Base-by-base conservation (phyloP, 345 rosid species). In the Chamaenerion angustifolium region DNA sequence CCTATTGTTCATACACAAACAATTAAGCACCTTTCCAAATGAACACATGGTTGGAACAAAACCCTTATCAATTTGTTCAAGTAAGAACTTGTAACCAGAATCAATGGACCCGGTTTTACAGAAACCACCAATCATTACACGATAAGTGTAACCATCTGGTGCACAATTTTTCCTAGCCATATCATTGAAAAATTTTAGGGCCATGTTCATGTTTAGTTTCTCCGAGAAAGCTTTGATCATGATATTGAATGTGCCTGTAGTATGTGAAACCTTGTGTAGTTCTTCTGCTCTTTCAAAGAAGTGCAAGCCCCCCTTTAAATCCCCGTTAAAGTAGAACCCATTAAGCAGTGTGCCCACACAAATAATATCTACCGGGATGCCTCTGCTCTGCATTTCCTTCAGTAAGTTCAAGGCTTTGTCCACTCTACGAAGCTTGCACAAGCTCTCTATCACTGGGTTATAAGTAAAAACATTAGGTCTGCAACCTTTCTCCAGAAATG, bases 381-480 rank as follows among this genome's bases (percentile, higher is more conserved):
- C 80, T 59, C 70, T 75, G 17, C 46, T 63, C 60, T 48, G 64
- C 56, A 87, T 73, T 54, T 82, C 92, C 55, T 65, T 61, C 1
- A 92, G 73, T 54, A 92, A 69, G 35, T 74, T 58, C 65, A 76
- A 31, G 50, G 93, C 98, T 75, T 80, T 82, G 21, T 72, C 71
- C 52, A 71, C 68, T 63, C 73, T 80, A 3, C 45, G 63, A 53
- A 77, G 73, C 72, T 68, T 87, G 70, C 96, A 87, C 9, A 82
- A 72, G 82, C 93, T 92, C 74, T 90, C 89, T n/a, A 82, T 49
- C 19, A 92, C 72, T 65, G 84, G 84, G 53, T 72, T 92, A 63
- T 82, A 92, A 4, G 98, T 92, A 62, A 70, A 61, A 19, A 78
- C 47, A 74, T 92, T 84, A 41, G 96, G 95, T 57, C 62, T 59